Evolutionary conservation across 2,329 filamentous ascomycete genomes (phyloP).

Genomic region (Pseudogymnoascus sp.): DNA sequence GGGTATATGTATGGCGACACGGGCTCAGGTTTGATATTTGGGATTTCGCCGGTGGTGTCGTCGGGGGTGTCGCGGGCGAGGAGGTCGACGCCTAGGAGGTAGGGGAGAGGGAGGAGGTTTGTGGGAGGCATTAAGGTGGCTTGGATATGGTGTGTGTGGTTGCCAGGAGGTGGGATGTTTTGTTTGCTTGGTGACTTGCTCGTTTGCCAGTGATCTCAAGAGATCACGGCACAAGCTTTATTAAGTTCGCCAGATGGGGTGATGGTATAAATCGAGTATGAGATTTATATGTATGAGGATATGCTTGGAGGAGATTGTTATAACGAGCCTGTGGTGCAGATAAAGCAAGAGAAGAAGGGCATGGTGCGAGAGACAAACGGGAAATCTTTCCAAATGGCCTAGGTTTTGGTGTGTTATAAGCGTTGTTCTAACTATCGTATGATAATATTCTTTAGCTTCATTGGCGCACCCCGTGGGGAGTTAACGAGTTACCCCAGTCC

Average conservation of each 20-base stretch:
- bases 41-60: neutral
- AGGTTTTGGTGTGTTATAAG: slow-evolving; percentile 2
- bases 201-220: slow-evolving; percentile 4
- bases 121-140: neutral
- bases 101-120: neutral
- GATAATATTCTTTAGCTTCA: slow-evolving; percentile 4
- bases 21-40: neutral
- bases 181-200: neutral
- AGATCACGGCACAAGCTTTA: slow-evolving; percentile 4
- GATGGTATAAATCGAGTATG: neutral
- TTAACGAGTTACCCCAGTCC: slow-evolving; percentile 1
- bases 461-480: neutral
- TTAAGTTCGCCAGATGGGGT: neutral
- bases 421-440: slow-evolving; percentile 5
- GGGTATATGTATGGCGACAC: neutral
- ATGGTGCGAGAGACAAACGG: neutral
- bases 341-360: neutral
- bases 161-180: neutral
- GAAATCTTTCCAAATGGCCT: neutral
- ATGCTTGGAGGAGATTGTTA: neutral
- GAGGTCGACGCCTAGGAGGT: neutral
- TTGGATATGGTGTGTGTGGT: neutral
- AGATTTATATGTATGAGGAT: neutral
- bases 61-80: neutral
- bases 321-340: neutral